A percentile compares a stretch with the other conserved stretches of the same genome.
phyloP scores from a whole-genome alignment of 169 alveolate species.

The Theileria orientalis region DNA sequence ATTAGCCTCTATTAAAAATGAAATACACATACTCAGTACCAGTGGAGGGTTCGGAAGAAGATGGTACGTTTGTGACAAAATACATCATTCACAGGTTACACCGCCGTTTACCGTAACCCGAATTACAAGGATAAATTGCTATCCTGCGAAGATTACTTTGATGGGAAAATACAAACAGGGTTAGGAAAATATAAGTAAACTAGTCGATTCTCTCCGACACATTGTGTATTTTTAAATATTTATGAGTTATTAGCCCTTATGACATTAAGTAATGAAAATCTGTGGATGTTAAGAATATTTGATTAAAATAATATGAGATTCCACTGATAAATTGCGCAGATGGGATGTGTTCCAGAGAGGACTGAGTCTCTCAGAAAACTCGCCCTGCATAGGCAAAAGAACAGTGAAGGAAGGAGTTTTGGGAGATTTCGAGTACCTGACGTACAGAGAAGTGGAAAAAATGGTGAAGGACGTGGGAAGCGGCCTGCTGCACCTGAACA shows the following conservation, averaged over 20 bases:
- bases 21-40: slow-evolving; percentile 44
- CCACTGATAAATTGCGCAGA: too few species aligned
- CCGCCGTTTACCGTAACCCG: slow-evolving; percentile 50
- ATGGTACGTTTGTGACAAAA: slow-evolving; percentile 13
- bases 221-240: too few species aligned
- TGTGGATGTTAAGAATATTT: too few species aligned
- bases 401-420: slow-evolving; percentile 46
- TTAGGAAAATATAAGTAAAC: not conserved
- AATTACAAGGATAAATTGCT: slow-evolving; percentile 31
- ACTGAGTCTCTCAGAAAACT: slow-evolving; percentile 31
- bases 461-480: slow-evolving; percentile 56
- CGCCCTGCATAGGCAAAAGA: slow-evolving; percentile 58
- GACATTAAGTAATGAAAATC: too few species aligned
- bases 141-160: slow-evolving; percentile 46
- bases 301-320: too few species aligned
- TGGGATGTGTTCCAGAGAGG: slow-evolving; percentile 68
- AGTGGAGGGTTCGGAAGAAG: slow-evolving; percentile 62
- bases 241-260: too few species aligned
- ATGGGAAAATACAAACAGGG: slow-evolving; percentile 60
- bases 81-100: slow-evolving; percentile 22
- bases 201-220: too few species aligned
- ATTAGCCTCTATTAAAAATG: too few species aligned
- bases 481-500: slow-evolving; percentile 24
- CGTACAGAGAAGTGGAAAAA: slow-evolving; percentile 48
- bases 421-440: slow-evolving; percentile 49